Evolutionary conservation across 2,329 filamentous ascomycete species (phyloP), one percentile per base, ranked within the genome.

Genomic region (Colletotrichum sp.): DNA sequence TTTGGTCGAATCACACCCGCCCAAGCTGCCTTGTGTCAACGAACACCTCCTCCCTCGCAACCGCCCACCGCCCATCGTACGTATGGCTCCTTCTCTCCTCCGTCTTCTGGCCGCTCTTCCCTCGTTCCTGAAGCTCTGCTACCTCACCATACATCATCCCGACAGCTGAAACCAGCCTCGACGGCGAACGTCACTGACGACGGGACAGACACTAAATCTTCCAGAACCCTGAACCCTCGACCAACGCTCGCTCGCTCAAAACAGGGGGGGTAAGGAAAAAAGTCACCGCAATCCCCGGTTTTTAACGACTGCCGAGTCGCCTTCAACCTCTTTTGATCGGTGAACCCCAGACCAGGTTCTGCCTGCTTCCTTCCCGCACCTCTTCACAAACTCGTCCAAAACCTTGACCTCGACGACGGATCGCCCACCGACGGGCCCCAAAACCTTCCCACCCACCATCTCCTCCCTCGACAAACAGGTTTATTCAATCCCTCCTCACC

Each of bases 261-360:
- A 49, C 67, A 44, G 64, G 64, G 55, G 67, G 55, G 16, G 10
- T 32, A 21, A 12, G n/a, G 30, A 59, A 59, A 59, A 69, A 60
- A 39, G 30, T 18, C 55, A 52, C 28, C 65, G 32, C 64, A 13
- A 62, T 62, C 69, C 62, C 67, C 67, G 67, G 32, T 69, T 69
- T 69, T 69, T 69, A 49, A 69, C 70, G 60, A 65, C 70, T 73
- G 70, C 59, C 70, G 64, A 64, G 52, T 73, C 64, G 64, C 69
- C 65, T 49, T 67, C 69, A 21, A 63, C 44, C 62, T 55, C 62
- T 72, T 52, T 39, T 63, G 73, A 70, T 69, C 73, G 73, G 73
- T 76, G 73, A 76, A 69, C 64, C 71, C 64, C 64, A 65, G 64
- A 73, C 73, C 70, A 73, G 73, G 73, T 76, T 13, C 34, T 60